phyloP scores from a whole-genome alignment of 2,329 filamentous ascomycete genomes.

The Raffaelea deltoideospora region DNA sequence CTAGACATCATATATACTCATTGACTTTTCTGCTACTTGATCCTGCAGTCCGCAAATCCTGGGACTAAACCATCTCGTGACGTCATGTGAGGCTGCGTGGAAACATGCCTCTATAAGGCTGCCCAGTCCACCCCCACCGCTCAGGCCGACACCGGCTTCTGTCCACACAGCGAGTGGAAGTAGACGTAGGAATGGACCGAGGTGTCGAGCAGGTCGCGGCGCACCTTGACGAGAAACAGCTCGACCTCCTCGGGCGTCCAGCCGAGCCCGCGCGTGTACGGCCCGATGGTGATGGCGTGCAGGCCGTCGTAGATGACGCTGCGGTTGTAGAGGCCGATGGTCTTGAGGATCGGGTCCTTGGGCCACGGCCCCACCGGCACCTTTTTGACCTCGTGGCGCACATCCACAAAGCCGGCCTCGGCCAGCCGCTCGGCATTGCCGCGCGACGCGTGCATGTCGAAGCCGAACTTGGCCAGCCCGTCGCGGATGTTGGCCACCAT shows the following conservation, averaged over 20 bases:
- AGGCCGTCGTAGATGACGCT: conserved; percentile 13
- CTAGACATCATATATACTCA: no score
- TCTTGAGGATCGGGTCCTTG: conserved; percentile 11
- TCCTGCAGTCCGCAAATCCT: no score
- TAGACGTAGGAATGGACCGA: conserved; percentile 7
- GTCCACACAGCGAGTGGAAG: conserved; percentile 5
- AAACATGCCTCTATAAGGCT: no score
- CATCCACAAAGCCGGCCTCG: conserved; percentile 19
- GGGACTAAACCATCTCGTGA: no score
- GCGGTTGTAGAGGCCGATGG: conserved; percentile 13
- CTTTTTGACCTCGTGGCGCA: conserved; percentile 15
- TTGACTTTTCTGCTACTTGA: no score
- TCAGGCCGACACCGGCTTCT: conserved; percentile 4
- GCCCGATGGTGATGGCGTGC: conserved; percentile 12
- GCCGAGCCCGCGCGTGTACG: conserved; percentile 12
- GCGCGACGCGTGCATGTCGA: conserved; percentile 12
- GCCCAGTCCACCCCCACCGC: background rate
- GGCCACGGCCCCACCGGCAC: conserved; percentile 20
- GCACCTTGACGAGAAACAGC: conserved; percentile 9
- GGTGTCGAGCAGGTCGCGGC: conserved; percentile 8
- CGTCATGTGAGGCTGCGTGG: no score
- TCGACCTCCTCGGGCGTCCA: conserved; percentile 13
- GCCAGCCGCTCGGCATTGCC: conserved; percentile 15
- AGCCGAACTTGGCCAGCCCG: conserved; percentile 11
- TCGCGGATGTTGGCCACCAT: conserved; percentile 8